Evolutionary conservation across 768 basidiomycete species (phyloP), one percentile per base, ranked within the genome.

Genomic region (Cystobasidium onofrii): DNA sequence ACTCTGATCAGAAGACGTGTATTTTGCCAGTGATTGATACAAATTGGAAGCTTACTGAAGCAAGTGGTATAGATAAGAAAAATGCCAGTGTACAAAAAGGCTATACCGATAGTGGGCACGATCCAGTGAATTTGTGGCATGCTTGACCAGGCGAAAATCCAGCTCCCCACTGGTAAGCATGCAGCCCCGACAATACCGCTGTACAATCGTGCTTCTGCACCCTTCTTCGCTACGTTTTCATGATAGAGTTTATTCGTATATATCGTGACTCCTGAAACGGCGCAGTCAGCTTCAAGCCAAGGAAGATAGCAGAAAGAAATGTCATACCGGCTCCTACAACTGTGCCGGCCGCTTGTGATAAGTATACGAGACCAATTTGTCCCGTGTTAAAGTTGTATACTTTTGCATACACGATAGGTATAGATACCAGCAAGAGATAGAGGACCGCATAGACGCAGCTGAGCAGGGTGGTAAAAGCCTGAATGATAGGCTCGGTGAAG

Each of bases 401-500:
- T 9, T 17, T 4, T 7, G 23, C 31, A 13, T 36, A 41, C 2
- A 72, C 70, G 31, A 72, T 60, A 2, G 70, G 70, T 60, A 72
- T 72, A 12, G 70, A 29, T 7, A 89, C 77, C 87, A 87, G 1
- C 85, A 81, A 3, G 92, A 90, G 43, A 88, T 72, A 72, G 3
- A 72, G 70, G 1, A 72, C 61, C 4, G 41, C 70, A 64, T 60
- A 72, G 6, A 60, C 62, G 23, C 61, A 60, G 39, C 23, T 27
- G 3, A 72, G 23, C 12, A 33, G 62, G 4, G 36, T 12, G 29
- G 72, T 64, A n/a, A 67, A 73, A 4, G 64, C 62, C n/a, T 64
- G 64, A 64, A 73, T 33, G 18, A 70, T 84, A 0, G 89, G 89
- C 79, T 93, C 92, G 0, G 89, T 89, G 17, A 85, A 74, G 72